Base-by-base conservation (phyloP, 2,329 filamentous ascomycete species). In the Fusarium continuum region DNA sequence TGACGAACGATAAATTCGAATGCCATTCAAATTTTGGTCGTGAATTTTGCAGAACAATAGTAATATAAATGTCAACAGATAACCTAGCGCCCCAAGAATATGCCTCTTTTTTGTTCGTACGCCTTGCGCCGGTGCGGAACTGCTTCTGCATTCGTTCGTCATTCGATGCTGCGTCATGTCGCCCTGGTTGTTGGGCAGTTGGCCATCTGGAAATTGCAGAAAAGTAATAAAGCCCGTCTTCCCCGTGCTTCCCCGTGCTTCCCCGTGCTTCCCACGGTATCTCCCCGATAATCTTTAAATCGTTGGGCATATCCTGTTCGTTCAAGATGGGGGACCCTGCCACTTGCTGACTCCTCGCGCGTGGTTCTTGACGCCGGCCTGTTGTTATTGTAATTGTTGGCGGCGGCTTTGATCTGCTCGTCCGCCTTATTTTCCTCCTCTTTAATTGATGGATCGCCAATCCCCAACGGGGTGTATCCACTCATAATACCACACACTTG, bases 401-500 rank as follows among this genome's bases (percentile, higher is more conserved):
- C 55, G 47, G 39, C n/a, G n/a, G n/a, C n/a, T 43, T 52, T 51
- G 51, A 54, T 58, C 50, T 53, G 35, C 55, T 51, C 48, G 52
- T 49, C 45, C 46, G 49, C 54, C 56, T 55, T 59, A 48, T 47
- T 46, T 66, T 52, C 66, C 55, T 56, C 50, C 64, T 62, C 62
- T 59, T n/a, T 60, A 39, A 40, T 40, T 39, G 32, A 51, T 39
- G 41, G 35, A 50, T 54, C 31, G 29, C 36, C 14, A 29, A 34
- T 36, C 32, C 46, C 20, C 36, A 32, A 47, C 14, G 44, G 32
- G 40, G 32, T 14, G 44, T 43, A 48, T 43, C 51, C 20, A 59
- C 70, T 79, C 74, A 79, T 78, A 79, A 77, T 59, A 79, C 68
- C 26, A 76, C 71, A 62, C 77, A 79, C 52, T 75, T 77, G 43